These are phyloP conservation scores for Chrysosporium queenslandicum DNA, from an alignment of 2,329 filamentous ascomycete species.

Conservation along the genomic window DNA sequence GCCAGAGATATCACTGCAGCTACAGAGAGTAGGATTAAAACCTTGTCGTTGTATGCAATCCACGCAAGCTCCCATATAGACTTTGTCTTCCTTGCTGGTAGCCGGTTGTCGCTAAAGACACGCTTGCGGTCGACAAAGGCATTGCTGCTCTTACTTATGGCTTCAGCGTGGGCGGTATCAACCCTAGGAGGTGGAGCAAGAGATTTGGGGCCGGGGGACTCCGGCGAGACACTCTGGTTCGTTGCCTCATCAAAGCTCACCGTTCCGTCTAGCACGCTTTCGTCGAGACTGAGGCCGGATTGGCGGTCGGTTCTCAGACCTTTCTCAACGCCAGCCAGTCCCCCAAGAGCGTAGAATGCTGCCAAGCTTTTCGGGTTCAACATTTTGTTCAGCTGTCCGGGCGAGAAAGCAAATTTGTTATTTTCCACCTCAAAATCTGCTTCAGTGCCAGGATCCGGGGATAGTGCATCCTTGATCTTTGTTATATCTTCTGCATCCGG, in stretches of 20 bases:
- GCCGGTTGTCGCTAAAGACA: constrained; percentile 57
- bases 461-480: constrained; percentile 52
- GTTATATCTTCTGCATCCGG: constrained; percentile 43
- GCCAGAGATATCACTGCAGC: constrained; percentile 65
- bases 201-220: constrained; percentile 17
- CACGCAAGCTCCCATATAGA: constrained; percentile 60
- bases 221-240: constrained; percentile 17
- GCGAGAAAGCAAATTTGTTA: constrained; percentile 63
- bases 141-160: constrained; percentile 24
- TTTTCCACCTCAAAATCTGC: constrained; percentile 56
- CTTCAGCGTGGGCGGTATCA: constrained; percentile 16
- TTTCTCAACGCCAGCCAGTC: constrained; percentile 61
- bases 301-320: constrained; percentile 57
- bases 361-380: constrained; percentile 68
- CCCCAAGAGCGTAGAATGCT: constrained; percentile 66
- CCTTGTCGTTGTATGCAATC: constrained; percentile 76
- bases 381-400: constrained; percentile 64
- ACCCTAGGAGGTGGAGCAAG: constrained; percentile 13
- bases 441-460: constrained; percentile 62
- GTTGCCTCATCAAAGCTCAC: constrained; percentile 59
- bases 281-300: constrained; percentile 60
- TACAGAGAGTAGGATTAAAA: constrained; percentile 60
- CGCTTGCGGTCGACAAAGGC: constrained; percentile 55
- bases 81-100: constrained; percentile 61
- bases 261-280: constrained; percentile 51